A percentile compares a stretch with the other conserved stretches of the same genome.
These are phyloP conservation scores for Yamadazyma trypodendri DNA, from an alignment of 1,139 yeast species.

Conservation along the genomic window DNA sequence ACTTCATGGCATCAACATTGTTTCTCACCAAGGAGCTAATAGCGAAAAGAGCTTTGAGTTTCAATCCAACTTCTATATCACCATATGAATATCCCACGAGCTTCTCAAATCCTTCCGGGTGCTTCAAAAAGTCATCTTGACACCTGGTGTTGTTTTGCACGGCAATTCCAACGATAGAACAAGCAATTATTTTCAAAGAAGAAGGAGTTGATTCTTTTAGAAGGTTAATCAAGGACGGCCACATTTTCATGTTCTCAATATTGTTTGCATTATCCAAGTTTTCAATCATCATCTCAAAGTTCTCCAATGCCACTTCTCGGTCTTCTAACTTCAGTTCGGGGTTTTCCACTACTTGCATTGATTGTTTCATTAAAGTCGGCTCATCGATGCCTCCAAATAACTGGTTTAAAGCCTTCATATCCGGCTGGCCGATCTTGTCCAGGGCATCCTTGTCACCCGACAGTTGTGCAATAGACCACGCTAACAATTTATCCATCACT, in stretches of 20 bases:
- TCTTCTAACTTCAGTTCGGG: conserved; percentile 63
- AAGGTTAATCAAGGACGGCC: conserved; percentile 65
- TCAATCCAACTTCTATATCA: conserved; percentile 34
- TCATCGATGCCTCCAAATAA: conserved; percentile 85
- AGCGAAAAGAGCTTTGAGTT: conserved; percentile 72
- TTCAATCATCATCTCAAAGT: conserved; percentile 91
- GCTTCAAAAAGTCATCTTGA: conserved; percentile 61
- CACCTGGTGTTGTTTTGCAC: conserved; percentile 84
- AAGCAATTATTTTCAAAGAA: conserved; percentile 54
- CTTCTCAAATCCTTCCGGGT: conserved; percentile 47
- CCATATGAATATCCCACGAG: conserved; percentile 39
- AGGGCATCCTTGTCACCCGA: conserved; percentile 66
- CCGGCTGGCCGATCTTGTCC: conserved; percentile 64
- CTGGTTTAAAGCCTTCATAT: conserved; percentile 73
- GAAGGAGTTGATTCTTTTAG: conserved; percentile 26
- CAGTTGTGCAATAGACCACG: conserved; percentile 87
- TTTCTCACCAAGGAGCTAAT: conserved; percentile 76
- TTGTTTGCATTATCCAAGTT: conserved; percentile 94
- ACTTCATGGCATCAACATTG: conserved; percentile 52
- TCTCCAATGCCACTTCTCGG: conserved; percentile 78
- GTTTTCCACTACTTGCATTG: conserved; percentile 60
- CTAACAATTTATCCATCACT: conserved; percentile 82
- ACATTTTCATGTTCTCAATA: conserved; percentile 75
- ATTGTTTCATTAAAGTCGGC: conserved; percentile 78
- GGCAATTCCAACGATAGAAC: conserved; percentile 84